These are phyloP conservation scores for Colletotrichum chlorophyti DNA, from an alignment of 2,329 filamentous ascomycete genomes.

Conservation along the genomic window DNA sequence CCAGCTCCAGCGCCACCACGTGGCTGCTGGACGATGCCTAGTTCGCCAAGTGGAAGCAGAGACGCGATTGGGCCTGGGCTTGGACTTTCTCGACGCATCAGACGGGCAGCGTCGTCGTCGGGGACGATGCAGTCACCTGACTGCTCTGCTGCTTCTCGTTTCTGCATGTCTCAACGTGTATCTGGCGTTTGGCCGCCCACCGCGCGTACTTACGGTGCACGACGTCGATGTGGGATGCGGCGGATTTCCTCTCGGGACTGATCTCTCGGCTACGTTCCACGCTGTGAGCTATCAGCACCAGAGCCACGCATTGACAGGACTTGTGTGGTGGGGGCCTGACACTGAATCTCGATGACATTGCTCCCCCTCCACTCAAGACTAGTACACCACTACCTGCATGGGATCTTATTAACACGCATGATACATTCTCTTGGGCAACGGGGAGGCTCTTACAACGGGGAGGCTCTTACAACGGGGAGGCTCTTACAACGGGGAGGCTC, in stretches of 20 bases:
- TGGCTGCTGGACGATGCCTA: not conserved
- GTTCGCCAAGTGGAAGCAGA: not conserved
- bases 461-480: no score
- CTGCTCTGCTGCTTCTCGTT: not conserved
- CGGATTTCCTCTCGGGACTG: not conserved
- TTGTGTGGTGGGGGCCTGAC: not conserved
- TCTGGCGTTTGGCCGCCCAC: not conserved
- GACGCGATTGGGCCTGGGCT: not conserved
- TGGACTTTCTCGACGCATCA: not conserved
- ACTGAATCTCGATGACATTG: no score
- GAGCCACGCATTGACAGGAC: not conserved
- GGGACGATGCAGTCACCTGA: not conserved
- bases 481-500: no score
- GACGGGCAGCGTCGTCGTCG: not conserved
- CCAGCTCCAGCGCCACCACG: not conserved
- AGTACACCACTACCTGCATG: no score
- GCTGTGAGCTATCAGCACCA: not conserved
- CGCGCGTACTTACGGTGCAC: not conserved
- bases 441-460: no score
- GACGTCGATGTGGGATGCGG: conserved; percentile 1
- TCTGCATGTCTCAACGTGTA: not conserved
- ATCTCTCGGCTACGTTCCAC: not conserved
- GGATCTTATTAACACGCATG: no score
- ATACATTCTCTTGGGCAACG: no score
- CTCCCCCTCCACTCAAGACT: no score